Conservation (phyloP, 208 protist genomes). For the Novymonas esmeraldas region DNA sequence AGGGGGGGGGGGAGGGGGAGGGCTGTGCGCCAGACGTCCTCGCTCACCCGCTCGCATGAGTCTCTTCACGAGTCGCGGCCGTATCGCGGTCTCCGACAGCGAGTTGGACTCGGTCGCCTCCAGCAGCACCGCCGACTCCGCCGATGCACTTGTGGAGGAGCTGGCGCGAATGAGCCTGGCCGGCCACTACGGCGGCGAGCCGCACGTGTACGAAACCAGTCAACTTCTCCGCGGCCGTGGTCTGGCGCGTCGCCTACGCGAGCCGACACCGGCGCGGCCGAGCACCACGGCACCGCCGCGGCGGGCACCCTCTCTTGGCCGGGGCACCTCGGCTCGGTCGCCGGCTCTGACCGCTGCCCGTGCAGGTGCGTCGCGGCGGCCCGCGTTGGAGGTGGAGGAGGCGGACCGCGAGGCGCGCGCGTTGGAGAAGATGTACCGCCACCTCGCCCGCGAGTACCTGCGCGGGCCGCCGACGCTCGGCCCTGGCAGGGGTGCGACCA, state of each 20-base stretch:
- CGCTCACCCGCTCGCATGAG: constrained; percentile 35
- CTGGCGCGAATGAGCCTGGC: constrained; percentile 29
- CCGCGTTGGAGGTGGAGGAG: not conserved
- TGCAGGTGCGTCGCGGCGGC: no score
- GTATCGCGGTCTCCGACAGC: constrained; percentile 48
- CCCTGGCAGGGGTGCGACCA: not conserved
- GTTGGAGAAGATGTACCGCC: constrained; percentile 28
- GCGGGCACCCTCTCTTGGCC: not conserved
- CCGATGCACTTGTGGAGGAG: constrained; percentile 45
- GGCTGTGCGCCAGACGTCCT: no score
- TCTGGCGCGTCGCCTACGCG: constrained; percentile 15
- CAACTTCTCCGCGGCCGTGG: constrained; percentile 26
- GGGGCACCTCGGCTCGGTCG: no score
- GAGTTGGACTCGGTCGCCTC: constrained; percentile 31
- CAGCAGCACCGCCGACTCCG: constrained; percentile 28
- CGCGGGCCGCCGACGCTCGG: not conserved
- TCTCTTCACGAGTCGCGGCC: constrained; percentile 41
- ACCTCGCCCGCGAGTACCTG: constrained; percentile 27
- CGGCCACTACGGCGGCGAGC: constrained; percentile 27
- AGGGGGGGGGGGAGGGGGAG: no score
- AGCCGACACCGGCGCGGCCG: not conserved
- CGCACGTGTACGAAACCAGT: constrained; percentile 24
- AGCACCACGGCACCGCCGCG: not conserved
- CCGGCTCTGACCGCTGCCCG: not conserved
- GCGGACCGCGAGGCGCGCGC: constrained; percentile 11